Evolutionary conservation across 1,139 yeast genomes (phyloP).

Genomic region (Debaryomyces robertsiae): DNA sequence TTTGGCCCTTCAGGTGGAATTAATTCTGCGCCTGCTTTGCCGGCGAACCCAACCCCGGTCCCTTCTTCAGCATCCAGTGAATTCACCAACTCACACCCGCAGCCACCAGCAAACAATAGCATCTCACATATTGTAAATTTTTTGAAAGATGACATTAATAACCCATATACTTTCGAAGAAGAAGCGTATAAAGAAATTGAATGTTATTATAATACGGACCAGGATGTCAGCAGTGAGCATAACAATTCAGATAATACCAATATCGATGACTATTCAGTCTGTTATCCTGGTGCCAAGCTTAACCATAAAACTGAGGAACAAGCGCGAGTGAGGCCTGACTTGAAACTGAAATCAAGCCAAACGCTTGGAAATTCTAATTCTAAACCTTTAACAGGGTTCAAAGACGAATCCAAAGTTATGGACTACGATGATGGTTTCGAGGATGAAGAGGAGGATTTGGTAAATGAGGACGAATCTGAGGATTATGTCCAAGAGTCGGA

Average conservation of each 20-base stretch:
- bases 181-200: slow-evolving; percentile 51
- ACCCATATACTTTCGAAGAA: slow-evolving; percentile 57
- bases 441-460: slow-evolving; percentile 13
- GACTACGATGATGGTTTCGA: slow-evolving; percentile 17
- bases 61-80: slow-evolving; percentile 18
- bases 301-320: slow-evolving; percentile 15
- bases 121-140: slow-evolving; percentile 58
- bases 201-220: slow-evolving; percentile 33
- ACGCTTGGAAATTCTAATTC: neutral
- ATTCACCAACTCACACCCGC: slow-evolving; percentile 1
- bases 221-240: slow-evolving; percentile 10
- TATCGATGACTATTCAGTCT: slow-evolving; percentile 28
- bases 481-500: slow-evolving; percentile 14
- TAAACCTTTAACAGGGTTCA: neutral
- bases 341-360: neutral
- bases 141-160: slow-evolving; percentile 64
- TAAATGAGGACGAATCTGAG: slow-evolving; percentile 18
- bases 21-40: slow-evolving; percentile 53
- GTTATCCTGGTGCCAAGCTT: slow-evolving; percentile 34
- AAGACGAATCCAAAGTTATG: slow-evolving; percentile 13
- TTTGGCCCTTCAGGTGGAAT: slow-evolving; percentile 85
- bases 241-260: slow-evolving; percentile 12
- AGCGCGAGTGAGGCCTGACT: neutral
- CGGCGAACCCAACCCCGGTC: slow-evolving; percentile 3
- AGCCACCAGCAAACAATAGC: slow-evolving; percentile 39